Evolutionary conservation across 345 rosid species (phyloP).

Genomic region (Citrus unshiu): DNA sequence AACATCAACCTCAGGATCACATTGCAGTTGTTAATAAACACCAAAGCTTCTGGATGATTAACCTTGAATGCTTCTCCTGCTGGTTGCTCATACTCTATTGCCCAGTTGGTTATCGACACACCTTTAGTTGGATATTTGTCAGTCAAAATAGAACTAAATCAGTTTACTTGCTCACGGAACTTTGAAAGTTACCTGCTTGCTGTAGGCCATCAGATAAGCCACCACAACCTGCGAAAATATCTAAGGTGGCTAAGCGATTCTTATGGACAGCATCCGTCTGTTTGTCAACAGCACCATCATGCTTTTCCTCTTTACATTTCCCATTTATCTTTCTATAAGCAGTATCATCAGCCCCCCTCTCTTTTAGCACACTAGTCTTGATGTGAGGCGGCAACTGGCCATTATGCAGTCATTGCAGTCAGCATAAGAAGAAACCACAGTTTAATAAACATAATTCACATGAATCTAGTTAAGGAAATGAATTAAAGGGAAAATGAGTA

Average conservation of each 20-base stretch:
- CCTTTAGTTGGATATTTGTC: too few species aligned
- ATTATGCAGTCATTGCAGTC: conserved; percentile 5
- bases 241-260: conserved; percentile 40
- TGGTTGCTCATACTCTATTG: conserved; percentile 89
- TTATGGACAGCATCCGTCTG: conserved; percentile 27
- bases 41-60: conserved; percentile 64
- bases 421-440: background rate
- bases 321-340: conserved; percentile 68
- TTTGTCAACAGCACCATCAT: conserved; percentile 30
- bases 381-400: conserved; percentile 55
- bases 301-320: conserved; percentile 54
- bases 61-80: conserved; percentile 73
- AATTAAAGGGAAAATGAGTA: background rate
- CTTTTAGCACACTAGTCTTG: conserved; percentile 48
- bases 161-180: too few species aligned
- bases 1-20: conserved; percentile 61
- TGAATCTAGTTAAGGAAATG: background rate
- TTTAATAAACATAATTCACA: conserved; percentile 1
- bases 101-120: conserved; percentile 55
- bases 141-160: too few species aligned
- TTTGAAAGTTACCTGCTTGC: too few species aligned
- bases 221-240: conserved; percentile 89
- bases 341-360: conserved; percentile 32
- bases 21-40: conserved; percentile 78
- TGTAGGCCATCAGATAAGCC: conserved; percentile 20